Percentiles rank a stretch among this genome's conserved stretches.
phyloP scores from a whole-genome alignment of 495 filamentous ascomycete genomes.

The Neurospora sp. region DNA sequence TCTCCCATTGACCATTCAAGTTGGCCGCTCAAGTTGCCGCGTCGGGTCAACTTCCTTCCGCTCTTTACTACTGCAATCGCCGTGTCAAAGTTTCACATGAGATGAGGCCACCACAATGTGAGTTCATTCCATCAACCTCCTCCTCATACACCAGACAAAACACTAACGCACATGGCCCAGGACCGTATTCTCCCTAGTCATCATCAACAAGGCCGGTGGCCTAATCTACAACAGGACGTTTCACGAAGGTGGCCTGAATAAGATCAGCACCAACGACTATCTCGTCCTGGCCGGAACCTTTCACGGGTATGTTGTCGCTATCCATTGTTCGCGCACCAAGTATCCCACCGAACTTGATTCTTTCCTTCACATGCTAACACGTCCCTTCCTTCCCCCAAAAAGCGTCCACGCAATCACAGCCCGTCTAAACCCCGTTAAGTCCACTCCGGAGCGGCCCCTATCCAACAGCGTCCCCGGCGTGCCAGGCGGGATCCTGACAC shows the following conservation, averaged over 20 bases:
- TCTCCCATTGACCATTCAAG: not conserved
- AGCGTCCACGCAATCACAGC: slow-evolving; percentile 88
- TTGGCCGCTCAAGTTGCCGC: not conserved
- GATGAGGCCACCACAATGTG: slow-evolving; percentile 14
- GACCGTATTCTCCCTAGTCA: slow-evolving; percentile 87
- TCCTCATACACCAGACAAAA: not conserved
- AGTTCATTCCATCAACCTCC: not conserved
- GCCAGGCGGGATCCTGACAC: slow-evolving; percentile 38
- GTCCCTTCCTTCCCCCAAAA: slow-evolving; percentile 14
- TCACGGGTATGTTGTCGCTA: slow-evolving; percentile 55
- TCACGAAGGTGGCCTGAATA: slow-evolving; percentile 65
- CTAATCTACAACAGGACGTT: slow-evolving; percentile 94
- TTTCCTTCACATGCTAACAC: not conserved
- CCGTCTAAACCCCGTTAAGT: slow-evolving; percentile 54
- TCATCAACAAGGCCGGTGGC: slow-evolving; percentile 97
- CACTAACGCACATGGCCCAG: slow-evolving; percentile 28
- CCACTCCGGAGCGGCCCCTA: slow-evolving; percentile 18
- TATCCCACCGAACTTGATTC: not conserved
- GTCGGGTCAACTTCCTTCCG: not conserved
- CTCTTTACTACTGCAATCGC: not conserved
- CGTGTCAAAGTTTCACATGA: not conserved
- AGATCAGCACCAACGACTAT: slow-evolving; percentile 86
- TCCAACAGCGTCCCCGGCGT: slow-evolving; percentile 26
- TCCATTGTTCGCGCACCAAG: too few relatives aligned
- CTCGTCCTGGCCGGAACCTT: slow-evolving; percentile 97